phyloP scores from a whole-genome alignment of 257 asterid species.

The Przewalskia tangutica region DNA sequence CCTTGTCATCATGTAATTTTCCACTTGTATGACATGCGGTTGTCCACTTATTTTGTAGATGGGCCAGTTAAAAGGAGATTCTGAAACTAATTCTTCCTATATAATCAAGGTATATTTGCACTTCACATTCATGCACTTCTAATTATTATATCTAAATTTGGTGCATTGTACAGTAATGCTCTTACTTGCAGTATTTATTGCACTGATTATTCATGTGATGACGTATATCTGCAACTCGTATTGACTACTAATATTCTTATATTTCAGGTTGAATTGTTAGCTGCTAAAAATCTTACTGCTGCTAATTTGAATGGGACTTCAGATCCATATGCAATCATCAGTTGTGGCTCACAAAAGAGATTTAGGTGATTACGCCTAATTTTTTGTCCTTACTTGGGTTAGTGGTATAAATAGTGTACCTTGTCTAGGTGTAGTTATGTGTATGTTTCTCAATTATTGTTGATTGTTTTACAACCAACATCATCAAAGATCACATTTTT shows the following conservation, averaged over 20 bases:
- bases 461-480: not conserved
- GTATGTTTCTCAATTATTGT: not conserved
- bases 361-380: conserved; percentile 47
- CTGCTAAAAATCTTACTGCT: conserved; percentile 85
- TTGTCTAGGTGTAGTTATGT: not conserved
- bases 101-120: conserved; percentile 54
- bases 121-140: not conserved
- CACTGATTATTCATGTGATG: not conserved
- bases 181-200: not conserved
- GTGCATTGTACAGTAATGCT: not conserved
- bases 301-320: conserved; percentile 82
- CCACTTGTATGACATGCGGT: conserved; percentile 78
- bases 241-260: not conserved
- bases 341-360: conserved; percentile 75
- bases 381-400: not conserved
- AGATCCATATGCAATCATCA: conserved; percentile 87
- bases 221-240: not conserved
- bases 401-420: not conserved
- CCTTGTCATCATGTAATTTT: conserved; percentile 39
- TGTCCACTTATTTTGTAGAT: conserved; percentile 73
- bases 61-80: conserved; percentile 39
- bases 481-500: not conserved
- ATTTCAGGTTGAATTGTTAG: conserved; percentile 80
- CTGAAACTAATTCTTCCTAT: conserved; percentile 39
- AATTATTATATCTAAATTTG: not conserved